phyloP scores from a whole-genome alignment of 352 stramenopile species.

The Pythium pectinolyticum region DNA sequence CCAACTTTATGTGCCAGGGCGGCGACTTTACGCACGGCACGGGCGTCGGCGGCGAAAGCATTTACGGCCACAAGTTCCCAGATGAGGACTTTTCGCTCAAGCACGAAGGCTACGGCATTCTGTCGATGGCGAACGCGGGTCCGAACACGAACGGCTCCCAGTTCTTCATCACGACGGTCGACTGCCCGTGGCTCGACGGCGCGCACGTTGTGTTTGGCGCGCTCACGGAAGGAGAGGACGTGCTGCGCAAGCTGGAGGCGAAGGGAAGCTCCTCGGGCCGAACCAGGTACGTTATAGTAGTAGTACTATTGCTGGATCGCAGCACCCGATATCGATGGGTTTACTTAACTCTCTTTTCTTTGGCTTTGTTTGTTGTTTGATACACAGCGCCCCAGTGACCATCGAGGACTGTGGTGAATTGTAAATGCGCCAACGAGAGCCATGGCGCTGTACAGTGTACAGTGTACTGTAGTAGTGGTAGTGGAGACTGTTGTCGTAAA shows the following conservation, averaged over 20 bases:
- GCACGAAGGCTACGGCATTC: conserved; percentile 87
- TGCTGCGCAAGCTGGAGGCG: conserved; percentile 96
- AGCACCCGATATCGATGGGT: neutral
- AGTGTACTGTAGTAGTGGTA: no score
- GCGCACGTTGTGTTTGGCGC: conserved; percentile 94
- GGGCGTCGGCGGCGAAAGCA: conserved; percentile 88
- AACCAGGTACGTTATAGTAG: conserved; percentile 55
- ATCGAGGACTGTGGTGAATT: conserved; percentile 97
- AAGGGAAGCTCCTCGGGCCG: conserved; percentile 92
- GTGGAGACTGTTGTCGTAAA: no score
- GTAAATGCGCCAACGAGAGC: no score
- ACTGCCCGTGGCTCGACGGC: conserved; percentile 89
- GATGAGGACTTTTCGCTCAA: conserved; percentile 96
- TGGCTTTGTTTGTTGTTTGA: conserved; percentile 7
- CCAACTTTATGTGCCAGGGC: conserved; percentile 95
- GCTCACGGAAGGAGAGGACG: conserved; percentile 92
- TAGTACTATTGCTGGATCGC: neutral
- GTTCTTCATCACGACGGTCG: conserved; percentile 97
- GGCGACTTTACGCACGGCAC: conserved; percentile 96
- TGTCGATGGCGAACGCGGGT: conserved; percentile 97
- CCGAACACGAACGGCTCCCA: conserved; percentile 97
- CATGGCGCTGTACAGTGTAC: no score
- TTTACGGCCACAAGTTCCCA: conserved; percentile 94
- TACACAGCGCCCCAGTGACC: conserved; percentile 73
- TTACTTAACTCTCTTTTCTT: conserved; percentile 2